phyloP scores from a whole-genome alignment of 2,329 filamentous ascomycete genomes.

The Fusarium sublunatum region DNA sequence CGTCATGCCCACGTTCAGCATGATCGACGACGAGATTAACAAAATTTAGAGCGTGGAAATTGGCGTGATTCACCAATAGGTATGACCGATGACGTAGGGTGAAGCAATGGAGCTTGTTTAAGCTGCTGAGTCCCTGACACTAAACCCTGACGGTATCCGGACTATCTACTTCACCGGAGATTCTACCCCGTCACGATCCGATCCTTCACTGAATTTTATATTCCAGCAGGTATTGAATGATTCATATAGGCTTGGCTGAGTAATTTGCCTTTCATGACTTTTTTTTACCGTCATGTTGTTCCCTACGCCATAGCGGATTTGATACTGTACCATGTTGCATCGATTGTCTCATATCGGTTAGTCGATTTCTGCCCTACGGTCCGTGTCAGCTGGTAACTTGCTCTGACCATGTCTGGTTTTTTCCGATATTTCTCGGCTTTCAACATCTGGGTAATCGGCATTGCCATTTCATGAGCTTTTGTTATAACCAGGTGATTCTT shows the following conservation, averaged over 20 bases:
- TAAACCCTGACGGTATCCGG: neutral
- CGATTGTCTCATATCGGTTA: neutral
- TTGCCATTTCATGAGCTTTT: neutral
- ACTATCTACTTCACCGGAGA: constrained; percentile 1
- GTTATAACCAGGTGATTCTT: neutral
- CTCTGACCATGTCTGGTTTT: too few species aligned
- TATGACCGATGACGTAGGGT: constrained; percentile 32
- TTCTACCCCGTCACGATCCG: neutral
- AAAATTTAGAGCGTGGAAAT: constrained; percentile 18
- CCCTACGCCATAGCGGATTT: too few species aligned
- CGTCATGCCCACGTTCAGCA: constrained; percentile 26
- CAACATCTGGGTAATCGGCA: neutral
- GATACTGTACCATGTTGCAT: too few species aligned
- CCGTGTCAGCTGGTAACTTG: neutral
- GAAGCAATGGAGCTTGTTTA: constrained; percentile 32
- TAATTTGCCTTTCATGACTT: too few species aligned
- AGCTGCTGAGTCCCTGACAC: constrained; percentile 11
- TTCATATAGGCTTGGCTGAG: neutral
- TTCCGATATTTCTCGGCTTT: neutral
- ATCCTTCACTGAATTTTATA: neutral
- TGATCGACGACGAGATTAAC: constrained; percentile 11
- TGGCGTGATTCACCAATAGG: constrained; percentile 29
- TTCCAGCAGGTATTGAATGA: neutral
- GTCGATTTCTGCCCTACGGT: neutral
- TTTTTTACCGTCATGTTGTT: too few species aligned